Base-by-base conservation (phyloP, 306 rosid genomes). In the Dryas drummondii region DNA sequence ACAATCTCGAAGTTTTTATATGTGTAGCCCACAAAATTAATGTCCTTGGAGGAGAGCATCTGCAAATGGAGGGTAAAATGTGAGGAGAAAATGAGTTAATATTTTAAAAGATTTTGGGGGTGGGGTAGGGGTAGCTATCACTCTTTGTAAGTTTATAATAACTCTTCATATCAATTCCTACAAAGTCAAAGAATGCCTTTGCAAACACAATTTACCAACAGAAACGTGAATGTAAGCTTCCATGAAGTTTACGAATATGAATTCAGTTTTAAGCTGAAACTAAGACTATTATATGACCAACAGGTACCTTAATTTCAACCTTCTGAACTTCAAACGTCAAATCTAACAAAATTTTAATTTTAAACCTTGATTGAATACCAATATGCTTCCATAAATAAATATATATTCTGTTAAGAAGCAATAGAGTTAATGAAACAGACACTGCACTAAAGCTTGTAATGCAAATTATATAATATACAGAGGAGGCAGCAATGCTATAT, bases 31-130 rank as follows among this genome's bases (percentile, higher is more conserved):
- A 96, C 96, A 77, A 96, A 96, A 84, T 96, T 96, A 62, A 92
- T 78, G 88, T 96, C 99, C 92, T 96, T 92, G 4, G 99, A 92
- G 53, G 99, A 90, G 72, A 96, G 96, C 98, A 92, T 96, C 99
- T 96, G 96, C 58, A 73, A 82, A 69, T 32, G 79, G 15, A 70
- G 72, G 27, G 47, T 1, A 73, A 58, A 75, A 80, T 74, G 58
- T 71, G 61, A 62, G 46, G 9, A 65, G 47, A 71, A 72, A 74
- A 74, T 19, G 72, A 80, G 70, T 40, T 58, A 54, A 57, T 16
- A 73, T 26, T 44, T 63, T 68, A 46, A 63, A 26, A 26, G 7
- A 41, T 2, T 2, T 79, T 26, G 3, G 6, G n/a, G 27, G 26
- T 56, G 32, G 44, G 17, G 10, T 1, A 6, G 40, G 37, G 41